Percentiles rank a stretch among this genome's conserved stretches.
Evolutionary conservation across 495 filamentous ascomycete species (phyloP).

Genomic region (Penicillium lividum): DNA sequence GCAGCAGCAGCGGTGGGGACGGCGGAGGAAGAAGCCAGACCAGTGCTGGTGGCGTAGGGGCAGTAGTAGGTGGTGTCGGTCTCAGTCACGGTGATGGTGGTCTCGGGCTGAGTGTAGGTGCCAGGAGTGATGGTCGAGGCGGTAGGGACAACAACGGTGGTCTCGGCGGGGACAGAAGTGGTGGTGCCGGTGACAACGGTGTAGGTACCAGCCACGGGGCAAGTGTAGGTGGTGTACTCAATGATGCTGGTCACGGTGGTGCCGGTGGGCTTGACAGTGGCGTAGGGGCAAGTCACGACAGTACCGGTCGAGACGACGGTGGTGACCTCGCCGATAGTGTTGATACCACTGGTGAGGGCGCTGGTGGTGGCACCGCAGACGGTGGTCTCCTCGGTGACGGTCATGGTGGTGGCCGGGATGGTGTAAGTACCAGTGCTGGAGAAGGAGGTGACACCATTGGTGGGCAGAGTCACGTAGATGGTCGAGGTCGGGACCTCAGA

Average conservation of each 20-base stretch:
- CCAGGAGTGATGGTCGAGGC: slow-evolving; percentile 66
- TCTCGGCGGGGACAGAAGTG: slow-evolving; percentile 54
- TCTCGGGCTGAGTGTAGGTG: slow-evolving; percentile 70
- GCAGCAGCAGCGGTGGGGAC: slow-evolving; percentile 25
- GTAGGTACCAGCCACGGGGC: slow-evolving; percentile 78
- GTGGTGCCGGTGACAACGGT: slow-evolving; percentile 69
- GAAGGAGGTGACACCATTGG: slow-evolving; percentile 65
- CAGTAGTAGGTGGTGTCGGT: slow-evolving; percentile 70
- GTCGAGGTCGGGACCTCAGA: slow-evolving; percentile 18
- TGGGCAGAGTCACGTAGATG: slow-evolving; percentile 51
- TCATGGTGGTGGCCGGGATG: slow-evolving; percentile 74
- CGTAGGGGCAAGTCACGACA: slow-evolving; percentile 72
- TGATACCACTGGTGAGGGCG: slow-evolving; percentile 60
- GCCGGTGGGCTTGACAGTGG: slow-evolving; percentile 61
- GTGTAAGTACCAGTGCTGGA: slow-evolving; percentile 75
- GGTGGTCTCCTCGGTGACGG: slow-evolving; percentile 68
- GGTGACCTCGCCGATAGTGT: slow-evolving; percentile 77
- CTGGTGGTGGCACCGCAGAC: slow-evolving; percentile 67
- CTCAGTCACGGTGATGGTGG: slow-evolving; percentile 66
- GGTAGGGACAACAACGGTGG: slow-evolving; percentile 65
- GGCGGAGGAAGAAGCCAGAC: slow-evolving; percentile 25
- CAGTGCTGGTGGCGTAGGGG: slow-evolving; percentile 61
- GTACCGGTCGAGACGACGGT: slow-evolving; percentile 70
- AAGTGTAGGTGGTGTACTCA: slow-evolving; percentile 72
- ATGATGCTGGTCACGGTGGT: slow-evolving; percentile 70